phyloP scores from a whole-genome alignment of 106 monocot genomes.

The Amphibolis antarctica region DNA sequence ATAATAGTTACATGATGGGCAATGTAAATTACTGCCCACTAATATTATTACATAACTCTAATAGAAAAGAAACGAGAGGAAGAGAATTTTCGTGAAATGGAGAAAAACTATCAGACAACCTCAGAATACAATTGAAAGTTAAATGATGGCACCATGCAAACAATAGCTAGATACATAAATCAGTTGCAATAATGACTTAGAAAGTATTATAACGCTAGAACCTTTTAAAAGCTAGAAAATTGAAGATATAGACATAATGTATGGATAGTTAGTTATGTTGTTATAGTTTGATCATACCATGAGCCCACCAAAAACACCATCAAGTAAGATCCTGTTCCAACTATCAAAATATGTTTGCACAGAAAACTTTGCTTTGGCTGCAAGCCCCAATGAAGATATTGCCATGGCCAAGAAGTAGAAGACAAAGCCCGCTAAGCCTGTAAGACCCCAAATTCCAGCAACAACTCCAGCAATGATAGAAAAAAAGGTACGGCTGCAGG shows the following conservation, averaged over 20 bases:
- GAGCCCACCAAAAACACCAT: slow-evolving; percentile 87
- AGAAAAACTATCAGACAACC: neutral
- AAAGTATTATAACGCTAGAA: neutral
- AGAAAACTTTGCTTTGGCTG: slow-evolving; percentile 85
- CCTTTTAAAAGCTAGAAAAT: neutral
- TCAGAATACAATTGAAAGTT: neutral
- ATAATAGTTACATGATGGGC: too few species aligned
- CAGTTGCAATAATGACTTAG: neutral
- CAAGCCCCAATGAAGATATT: slow-evolving; percentile 58
- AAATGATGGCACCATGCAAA: neutral
- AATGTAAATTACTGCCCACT: too few species aligned
- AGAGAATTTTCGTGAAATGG: neutral
- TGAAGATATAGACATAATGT: neutral
- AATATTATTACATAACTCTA: too few species aligned
- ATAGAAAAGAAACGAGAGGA: too few species aligned
- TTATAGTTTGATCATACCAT: slow-evolving; percentile 41
- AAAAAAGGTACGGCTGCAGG: slow-evolving; percentile 84
- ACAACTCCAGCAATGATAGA: slow-evolving; percentile 92
- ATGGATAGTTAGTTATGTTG: neutral
- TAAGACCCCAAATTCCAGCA: slow-evolving; percentile 95
- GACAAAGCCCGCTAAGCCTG: slow-evolving; percentile 73
- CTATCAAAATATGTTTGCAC: slow-evolving; percentile 63
- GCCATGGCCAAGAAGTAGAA: slow-evolving; percentile 85
- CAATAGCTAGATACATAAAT: neutral
- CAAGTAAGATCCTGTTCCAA: slow-evolving; percentile 65